Evolutionary conservation across 2,329 filamentous ascomycete genomes (phyloP).

Genomic region (Scolecobasidium constrictum): DNA sequence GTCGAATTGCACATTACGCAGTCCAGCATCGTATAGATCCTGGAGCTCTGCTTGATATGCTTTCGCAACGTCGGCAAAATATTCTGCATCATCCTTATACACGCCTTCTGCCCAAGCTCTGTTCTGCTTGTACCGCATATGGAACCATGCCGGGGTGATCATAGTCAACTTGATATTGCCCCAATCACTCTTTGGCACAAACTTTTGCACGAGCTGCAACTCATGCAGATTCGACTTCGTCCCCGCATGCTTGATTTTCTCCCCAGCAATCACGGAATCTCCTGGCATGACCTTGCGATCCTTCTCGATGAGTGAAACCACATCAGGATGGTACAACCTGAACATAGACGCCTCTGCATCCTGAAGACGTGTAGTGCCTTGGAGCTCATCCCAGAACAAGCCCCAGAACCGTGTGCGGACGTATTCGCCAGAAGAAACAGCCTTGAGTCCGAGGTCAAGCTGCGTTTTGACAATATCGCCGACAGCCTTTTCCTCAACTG

Average conservation of each 20-base stretch:
- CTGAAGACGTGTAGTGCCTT: constrained; percentile 16
- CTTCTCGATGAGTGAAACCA: constrained; percentile 50
- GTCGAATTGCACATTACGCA: constrained; percentile 38
- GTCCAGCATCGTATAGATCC: constrained; percentile 33
- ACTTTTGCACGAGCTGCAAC: constrained; percentile 47
- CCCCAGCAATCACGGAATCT: constrained; percentile 44
- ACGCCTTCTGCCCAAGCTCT: constrained; percentile 34
- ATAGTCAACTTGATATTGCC: constrained; percentile 59
- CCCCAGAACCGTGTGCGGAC: constrained; percentile 9
- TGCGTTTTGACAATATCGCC: constrained; percentile 55
- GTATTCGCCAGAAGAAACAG: constrained; percentile 62
- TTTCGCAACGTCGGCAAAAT: constrained; percentile 35
- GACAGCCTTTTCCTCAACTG: constrained; percentile 55
- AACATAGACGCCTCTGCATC: constrained; percentile 42
- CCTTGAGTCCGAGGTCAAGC: constrained; percentile 49
- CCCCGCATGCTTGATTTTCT: constrained; percentile 47
- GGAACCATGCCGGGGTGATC: constrained; percentile 58
- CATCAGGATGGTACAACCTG: constrained; percentile 48
- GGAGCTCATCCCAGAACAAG: constrained; percentile 7
- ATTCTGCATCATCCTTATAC: constrained; percentile 35
- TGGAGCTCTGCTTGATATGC: constrained; percentile 36
- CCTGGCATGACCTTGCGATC: constrained; percentile 39
- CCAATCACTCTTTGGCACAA: constrained; percentile 49
- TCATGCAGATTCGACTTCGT: constrained; percentile 45
- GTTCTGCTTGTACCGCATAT: constrained; percentile 50